Base-by-base conservation (phyloP, 1,284 basidiomycete species). In the Ustilago tritici region DNA sequence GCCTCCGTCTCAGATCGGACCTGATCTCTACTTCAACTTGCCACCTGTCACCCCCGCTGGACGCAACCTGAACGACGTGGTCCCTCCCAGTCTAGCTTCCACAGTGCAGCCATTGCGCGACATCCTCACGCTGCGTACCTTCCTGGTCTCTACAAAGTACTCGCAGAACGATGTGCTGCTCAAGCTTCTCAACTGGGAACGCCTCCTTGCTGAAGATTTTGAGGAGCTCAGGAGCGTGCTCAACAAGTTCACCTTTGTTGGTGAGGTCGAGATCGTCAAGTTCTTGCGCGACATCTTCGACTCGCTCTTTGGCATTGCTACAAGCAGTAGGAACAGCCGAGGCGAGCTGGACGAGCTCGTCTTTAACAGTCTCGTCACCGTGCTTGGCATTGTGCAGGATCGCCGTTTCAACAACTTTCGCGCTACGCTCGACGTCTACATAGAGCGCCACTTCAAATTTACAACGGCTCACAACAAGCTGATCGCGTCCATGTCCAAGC, bases 231-330 rank as follows among this genome's bases (percentile, higher is more conserved):
- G 91, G 15, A 90, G 91, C 1, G 91, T 93, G 14, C 89, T 99
- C 61, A 90, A 90, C 79, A 92, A 94, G 86, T 95, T 98, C 87
- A 92, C 93, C 2, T 98, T 96, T 83, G 94, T 97, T 7, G 92
- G 93, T 12, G 81, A 84, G 38, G 84, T 86, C 50, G 87, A 88
- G 64, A 95, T 98, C 59, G 93, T 96, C 87, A 98, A 98, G 86
- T 98, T 97, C 87, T 89, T 98, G 11, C 66, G 81, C n/a, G 91
- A 95, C 84, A 94, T 97, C 65, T 95, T 98, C 82, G 94, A 98
- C 83, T 91, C 95, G 0, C 90, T 99, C 10, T 98, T 99, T 85
- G 92, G 91, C 17, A 95, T 98, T 74, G 89, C 98, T 55, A 89
- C 92, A 14, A 93, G 93, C 11, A 88, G 89, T 19, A 89, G 89